A percentile compares a stretch with the other conserved stretches of the same genome.
Evolutionary conservation across 2,329 filamentous ascomycete species (phyloP).

Genomic region (Stemphylium lycopersici): DNA sequence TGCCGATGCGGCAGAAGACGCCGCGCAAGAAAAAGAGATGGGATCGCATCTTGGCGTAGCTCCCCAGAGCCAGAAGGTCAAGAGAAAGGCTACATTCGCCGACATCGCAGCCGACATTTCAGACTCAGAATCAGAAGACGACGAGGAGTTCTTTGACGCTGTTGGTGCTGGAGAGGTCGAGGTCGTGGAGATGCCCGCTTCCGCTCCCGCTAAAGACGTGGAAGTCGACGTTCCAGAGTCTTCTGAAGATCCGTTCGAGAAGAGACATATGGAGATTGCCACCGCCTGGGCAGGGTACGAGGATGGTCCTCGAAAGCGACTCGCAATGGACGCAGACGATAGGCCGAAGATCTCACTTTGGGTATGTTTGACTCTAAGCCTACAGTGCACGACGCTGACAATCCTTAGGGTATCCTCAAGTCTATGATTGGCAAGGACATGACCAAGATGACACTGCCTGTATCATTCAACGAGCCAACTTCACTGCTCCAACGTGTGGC

Average conservation of each 20-base stretch:
- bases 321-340: constrained; percentile 91
- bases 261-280: constrained; percentile 68
- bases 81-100: constrained; percentile 70
- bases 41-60: constrained; percentile 24
- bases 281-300: constrained; percentile 89
- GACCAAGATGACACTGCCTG: constrained; percentile 98
- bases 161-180: constrained; percentile 92
- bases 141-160: constrained; percentile 96
- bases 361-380: constrained; percentile 60
- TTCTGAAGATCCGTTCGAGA: constrained; percentile 56
- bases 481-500: constrained; percentile 92
- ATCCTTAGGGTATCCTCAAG: constrained; percentile 82
- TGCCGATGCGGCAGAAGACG: constrained; percentile 38
- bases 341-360: constrained; percentile 93
- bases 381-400: constrained; percentile 30
- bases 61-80: constrained; percentile 32
- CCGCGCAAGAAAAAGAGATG: constrained; percentile 43
- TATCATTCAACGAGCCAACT: constrained; percentile 98
- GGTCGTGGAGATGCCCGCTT: constrained; percentile 68
- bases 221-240: constrained; percentile 37
- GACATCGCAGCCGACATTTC: constrained; percentile 71
- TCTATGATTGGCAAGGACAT: constrained; percentile 99
- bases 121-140: constrained; percentile 74
- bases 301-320: constrained; percentile 76
- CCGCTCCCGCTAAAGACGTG: constrained; percentile 43